These are phyloP conservation scores for Plasmodium adleri DNA, from an alignment of 169 alveolate species.

Conservation along the genomic window DNA sequence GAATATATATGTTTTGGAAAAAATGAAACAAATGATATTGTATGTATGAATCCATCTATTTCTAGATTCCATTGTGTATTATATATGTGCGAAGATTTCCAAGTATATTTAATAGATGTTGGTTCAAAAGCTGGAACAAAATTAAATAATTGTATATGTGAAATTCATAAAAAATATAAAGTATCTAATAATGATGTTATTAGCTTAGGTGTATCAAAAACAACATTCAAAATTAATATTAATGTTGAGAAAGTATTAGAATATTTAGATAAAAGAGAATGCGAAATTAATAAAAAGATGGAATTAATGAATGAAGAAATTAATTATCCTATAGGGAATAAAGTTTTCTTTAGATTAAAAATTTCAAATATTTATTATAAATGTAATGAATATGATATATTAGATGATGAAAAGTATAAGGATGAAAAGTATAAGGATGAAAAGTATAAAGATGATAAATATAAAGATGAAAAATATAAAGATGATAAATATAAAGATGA, in stretches of 20 bases:
- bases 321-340: conserved; percentile 25
- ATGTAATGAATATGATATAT: conserved; percentile 70
- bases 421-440: not conserved
- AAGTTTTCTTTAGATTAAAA: conserved; percentile 37
- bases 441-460: not conserved
- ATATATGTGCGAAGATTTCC: conserved; percentile 51
- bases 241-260: conserved; percentile 50
- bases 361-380: conserved; percentile 62
- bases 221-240: conserved; percentile 67
- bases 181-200: conserved; percentile 47
- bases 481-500: not conserved
- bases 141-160: conserved; percentile 32
- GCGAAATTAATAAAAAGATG: conserved; percentile 44
- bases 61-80: conserved; percentile 72
- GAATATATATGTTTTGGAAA: conserved; percentile 77
- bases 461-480: not conserved
- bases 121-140: conserved; percentile 74
- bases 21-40: conserved; percentile 65
- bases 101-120: conserved; percentile 64
- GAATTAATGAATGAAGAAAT: conserved; percentile 53
- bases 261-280: conserved; percentile 44
- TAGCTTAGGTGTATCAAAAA: conserved; percentile 70
- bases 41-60: conserved; percentile 75
- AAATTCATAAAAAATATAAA: conserved; percentile 60
- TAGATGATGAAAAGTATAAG: conserved; percentile 10